Evolutionary conservation across 306 rosid genomes (phyloP), one percentile per base, ranked within the genome.

Genomic region (Vigna unguiculata): DNA sequence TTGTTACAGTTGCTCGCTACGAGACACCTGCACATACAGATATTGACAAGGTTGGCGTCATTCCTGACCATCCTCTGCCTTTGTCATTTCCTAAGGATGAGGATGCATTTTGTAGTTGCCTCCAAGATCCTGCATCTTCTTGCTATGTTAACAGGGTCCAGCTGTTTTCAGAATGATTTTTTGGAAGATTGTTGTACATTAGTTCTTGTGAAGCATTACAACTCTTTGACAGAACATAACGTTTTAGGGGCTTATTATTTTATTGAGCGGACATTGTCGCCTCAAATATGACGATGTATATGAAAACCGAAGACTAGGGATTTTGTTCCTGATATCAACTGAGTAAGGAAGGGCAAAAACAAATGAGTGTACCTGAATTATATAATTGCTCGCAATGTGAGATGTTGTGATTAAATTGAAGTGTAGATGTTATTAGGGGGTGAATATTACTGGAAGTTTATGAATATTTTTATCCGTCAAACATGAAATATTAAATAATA

Each of bases 31-130:
- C 90, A 11, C 98, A 90, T 85, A 91, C 84, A 14, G 92, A 94
- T 81, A 94, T 94, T 4, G 90, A 94, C 76, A 91, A 94, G 97
- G 92, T 95, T 40, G 97, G 98, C 58, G 88, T 95, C 74, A 89
- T 95, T 76, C 98, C 98, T 43, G 97, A 95, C 76, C 93, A 93
- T 85, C 92, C 98, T 45, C 79, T 95, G 65, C 97, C 98, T 6
- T 76, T 79, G 68, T 77, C 90, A 61, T 95, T 95, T 79, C 97
- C 98, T 17, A 90, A 92, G 78, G 97, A 92, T 5, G 97, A 82
- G 77, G 97, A 92, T 51, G 85, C 87, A 20, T 88, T 95, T 78
- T 92, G 98, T 76, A 88, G 77, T 73, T 95, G 98, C 89, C 88
- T 92, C 36, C 88, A 86, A 87, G 97, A 95, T 76, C 88, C 97